Conservation (phyloP, 768 basidiomycete species). For the Artomyces pyxidatus region DNA sequence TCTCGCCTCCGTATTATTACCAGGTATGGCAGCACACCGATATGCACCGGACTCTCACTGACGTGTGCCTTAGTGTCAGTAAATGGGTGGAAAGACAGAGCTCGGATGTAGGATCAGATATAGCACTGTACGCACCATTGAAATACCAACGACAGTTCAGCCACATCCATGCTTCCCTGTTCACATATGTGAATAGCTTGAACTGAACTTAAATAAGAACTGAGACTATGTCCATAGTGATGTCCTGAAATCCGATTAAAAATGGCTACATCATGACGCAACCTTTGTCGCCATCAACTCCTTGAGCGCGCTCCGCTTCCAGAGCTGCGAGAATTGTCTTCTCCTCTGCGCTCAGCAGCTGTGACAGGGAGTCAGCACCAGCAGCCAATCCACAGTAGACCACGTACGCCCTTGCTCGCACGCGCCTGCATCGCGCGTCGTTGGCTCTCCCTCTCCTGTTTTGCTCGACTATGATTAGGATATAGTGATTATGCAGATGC, state of each 20-base stretch:
- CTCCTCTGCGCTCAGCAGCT: constrained; percentile 61
- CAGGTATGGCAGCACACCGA: constrained; percentile 31
- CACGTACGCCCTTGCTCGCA: constrained; percentile 66
- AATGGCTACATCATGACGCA: constrained; percentile 49
- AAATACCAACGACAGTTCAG: too few species aligned
- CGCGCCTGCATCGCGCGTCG: constrained; percentile 64
- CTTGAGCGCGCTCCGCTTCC: constrained; percentile 34
- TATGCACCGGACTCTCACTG: too few species aligned
- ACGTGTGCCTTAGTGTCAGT: too few species aligned
- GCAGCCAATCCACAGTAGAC: neutral
- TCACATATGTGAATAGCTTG: too few species aligned
- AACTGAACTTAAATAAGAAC: too few species aligned
- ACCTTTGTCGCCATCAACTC: constrained; percentile 27
- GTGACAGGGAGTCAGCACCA: neutral
- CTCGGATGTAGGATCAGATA: too few species aligned
- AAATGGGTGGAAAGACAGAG: too few species aligned
- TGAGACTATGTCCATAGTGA: too few species aligned
- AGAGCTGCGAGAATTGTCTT: constrained; percentile 48
- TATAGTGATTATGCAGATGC: constrained; percentile 46
- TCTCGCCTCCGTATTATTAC: constrained; percentile 44
- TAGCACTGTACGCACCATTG: too few species aligned
- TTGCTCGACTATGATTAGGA: constrained; percentile 50
- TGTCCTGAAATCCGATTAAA: too few species aligned
- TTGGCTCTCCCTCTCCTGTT: constrained; percentile 64
- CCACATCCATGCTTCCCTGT: too few species aligned